phyloP scores from a whole-genome alignment of 148 eudicot species.

The Diospyros kaki region DNA sequence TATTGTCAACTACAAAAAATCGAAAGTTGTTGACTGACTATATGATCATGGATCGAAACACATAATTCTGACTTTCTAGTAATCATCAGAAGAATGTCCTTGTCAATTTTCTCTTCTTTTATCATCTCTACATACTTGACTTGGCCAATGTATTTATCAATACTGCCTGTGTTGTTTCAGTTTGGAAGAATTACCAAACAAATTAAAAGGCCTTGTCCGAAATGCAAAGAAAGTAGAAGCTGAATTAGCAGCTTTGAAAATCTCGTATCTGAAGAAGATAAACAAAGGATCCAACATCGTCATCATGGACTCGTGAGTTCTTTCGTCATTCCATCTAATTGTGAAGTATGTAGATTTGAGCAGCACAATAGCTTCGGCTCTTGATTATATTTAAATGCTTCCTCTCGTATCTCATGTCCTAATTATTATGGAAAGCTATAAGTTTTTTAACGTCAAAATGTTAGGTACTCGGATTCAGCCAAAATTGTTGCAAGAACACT shows the following conservation, averaged over 20 bases:
- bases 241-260: constrained; percentile 81
- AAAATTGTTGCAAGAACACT: constrained; percentile 74
- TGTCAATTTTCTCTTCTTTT: not conserved
- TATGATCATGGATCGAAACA: not conserved
- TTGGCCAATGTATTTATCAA: no score
- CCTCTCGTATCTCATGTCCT: no score
- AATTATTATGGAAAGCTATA: not conserved
- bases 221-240: constrained; percentile 82
- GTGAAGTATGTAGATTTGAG: not conserved
- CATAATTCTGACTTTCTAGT: no score
- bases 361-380: not conserved
- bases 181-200: constrained; percentile 82
- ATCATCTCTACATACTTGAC: not conserved
- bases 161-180: constrained; percentile 30
- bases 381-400: not conserved
- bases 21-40: not conserved
- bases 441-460: no score
- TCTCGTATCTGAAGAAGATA: constrained; percentile 78
- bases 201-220: constrained; percentile 60
- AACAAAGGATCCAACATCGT: constrained; percentile 75
- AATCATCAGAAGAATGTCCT: not conserved
- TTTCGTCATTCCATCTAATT: constrained; percentile 8
- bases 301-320: constrained; percentile 87
- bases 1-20: not conserved
- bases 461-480: constrained; percentile 79